Evolutionary conservation across 345 rosid species (phyloP), one percentile per base, ranked within the genome.

Genomic region (Euclidium syriacum): DNA sequence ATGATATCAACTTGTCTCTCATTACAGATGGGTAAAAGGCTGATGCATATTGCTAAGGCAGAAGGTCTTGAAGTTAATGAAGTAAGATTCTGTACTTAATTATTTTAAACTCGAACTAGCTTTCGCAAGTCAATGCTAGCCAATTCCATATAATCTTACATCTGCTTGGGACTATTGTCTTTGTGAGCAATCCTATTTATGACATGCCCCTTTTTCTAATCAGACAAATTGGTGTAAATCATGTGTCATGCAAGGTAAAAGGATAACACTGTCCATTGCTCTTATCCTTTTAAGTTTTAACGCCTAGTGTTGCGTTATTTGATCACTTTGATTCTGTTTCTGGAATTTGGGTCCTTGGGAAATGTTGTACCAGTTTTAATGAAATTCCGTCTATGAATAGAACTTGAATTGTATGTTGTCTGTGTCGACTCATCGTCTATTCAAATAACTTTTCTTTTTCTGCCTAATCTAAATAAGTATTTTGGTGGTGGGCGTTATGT

Each of bases 1-100:
- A 41, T 36, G 43, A 58, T 2, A 56, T 48, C 46, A 61, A 30
- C 65, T 73, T 72, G 54, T 32, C 57, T 43, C 71, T 49, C 47
- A 29, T 78, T 67, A 43, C 79, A 94, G 99, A 94, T 94, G 88
- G 97, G 87, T 38, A 94, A 94, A 81, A 83, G 99, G 78, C 76
- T 94, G 73, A 81, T 73, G 82, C 96, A 90, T 59, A 68, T 94
- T 64, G 85, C 95, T 35, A 81, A 78, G 38, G 80, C 81, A 53
- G 99, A 94, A 79, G 91, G 97, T 27, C 91, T 94, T 73, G 77
- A 85, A 75, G 80, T 81, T 63, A 81, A 85, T 64, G 90, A 84
- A 81, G 95, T 87, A 74, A 65, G 41, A 50, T 34, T 64, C 16
- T 48, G 50, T 29, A 55, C 47, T 26, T 58, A n/a, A 0, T 16